Conservation (phyloP, 1,284 basidiomycete genomes). For the Apiotrichum gracile region DNA sequence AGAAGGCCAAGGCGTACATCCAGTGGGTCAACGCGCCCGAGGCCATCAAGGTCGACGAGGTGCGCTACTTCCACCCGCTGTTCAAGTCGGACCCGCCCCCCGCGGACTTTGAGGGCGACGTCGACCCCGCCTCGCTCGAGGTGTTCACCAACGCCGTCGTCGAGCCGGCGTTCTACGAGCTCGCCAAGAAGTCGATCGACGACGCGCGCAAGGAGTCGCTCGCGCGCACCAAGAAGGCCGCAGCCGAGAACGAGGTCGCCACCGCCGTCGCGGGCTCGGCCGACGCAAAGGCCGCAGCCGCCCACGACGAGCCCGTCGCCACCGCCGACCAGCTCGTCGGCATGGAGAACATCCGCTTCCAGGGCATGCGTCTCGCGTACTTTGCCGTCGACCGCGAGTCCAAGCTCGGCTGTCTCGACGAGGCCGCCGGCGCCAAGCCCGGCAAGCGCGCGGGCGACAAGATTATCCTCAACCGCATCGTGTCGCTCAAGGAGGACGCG, state of each 20-base stretch:
- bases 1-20: conserved; percentile 92
- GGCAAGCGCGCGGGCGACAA: conserved; percentile 61
- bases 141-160: conserved; percentile 73
- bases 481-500: conserved; percentile 90
- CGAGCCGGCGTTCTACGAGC: conserved; percentile 81
- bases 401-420: conserved; percentile 59
- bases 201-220: conserved; percentile 65
- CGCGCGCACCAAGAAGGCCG: conserved; percentile 57
- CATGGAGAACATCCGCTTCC: conserved; percentile 91
- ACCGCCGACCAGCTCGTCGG: conserved; percentile 79
- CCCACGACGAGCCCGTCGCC: conserved; percentile 51
- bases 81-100: conserved; percentile 93
- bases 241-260: conserved; percentile 32
- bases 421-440: conserved; percentile 49
- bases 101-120: conserved; percentile 74
- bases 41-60: conserved; percentile 75
- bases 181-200: conserved; percentile 64
- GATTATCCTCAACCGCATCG: conserved; percentile 86
- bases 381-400: conserved; percentile 89
- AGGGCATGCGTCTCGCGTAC: conserved; percentile 92
- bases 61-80: conserved; percentile 83
- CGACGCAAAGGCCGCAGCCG: conserved; percentile 5
- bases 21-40: conserved; percentile 94
- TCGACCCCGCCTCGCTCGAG: conserved; percentile 76
- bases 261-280: conserved; percentile 50